Evolutionary conservation across 2,329 filamentous ascomycete genomes (phyloP), one percentile per base, ranked within the genome.

Genomic region (Venturia aucupariae): DNA sequence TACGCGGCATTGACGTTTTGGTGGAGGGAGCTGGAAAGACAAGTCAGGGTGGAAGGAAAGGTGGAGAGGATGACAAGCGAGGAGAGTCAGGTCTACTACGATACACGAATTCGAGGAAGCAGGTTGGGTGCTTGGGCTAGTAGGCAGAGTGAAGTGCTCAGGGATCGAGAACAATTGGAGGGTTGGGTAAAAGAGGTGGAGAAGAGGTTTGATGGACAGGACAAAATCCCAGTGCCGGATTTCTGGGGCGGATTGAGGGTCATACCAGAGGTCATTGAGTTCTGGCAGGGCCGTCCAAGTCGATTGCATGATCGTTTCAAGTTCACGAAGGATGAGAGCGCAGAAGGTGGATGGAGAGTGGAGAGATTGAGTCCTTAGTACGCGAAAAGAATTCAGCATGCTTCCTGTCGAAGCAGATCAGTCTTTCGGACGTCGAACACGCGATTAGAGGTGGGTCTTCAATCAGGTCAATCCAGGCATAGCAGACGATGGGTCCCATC

Each of bases 171-270:
- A 67, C 81, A 90, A 77, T 77, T 99, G 66, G 90, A 96, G 72
- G 78, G 80, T 42, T 87, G 88, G 81, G 92, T 97, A 0, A 80
- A 80, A 68, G 90, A 96, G 71, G 82, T 87, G 42, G 90, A 96
- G 79, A 78, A 83, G 74, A 82, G 79, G 69, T 99, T 96, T 73
- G 82, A 87, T 51, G 90, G 86, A 1, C 72, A 83, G 68, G 89
- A 96, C 35, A 77, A 89, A 65, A 96, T 99, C 68, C 92, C 92
- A 1, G 86, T 97, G 61, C 94, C 94, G 4, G 87, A 90, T 11
- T 97, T 96, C 74, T 99, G 94, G 94, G 94, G 94, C 38, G 94
- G 94, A 0, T 74, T 97, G 74, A 86, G 93, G 70, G 84, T 99
- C 66, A 82, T 92, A 68, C 93, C 94, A 0, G 89, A 92, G 72